Conservation (phyloP, 352 stramenopile genomes). For the Globisporangium nodosum region DNA sequence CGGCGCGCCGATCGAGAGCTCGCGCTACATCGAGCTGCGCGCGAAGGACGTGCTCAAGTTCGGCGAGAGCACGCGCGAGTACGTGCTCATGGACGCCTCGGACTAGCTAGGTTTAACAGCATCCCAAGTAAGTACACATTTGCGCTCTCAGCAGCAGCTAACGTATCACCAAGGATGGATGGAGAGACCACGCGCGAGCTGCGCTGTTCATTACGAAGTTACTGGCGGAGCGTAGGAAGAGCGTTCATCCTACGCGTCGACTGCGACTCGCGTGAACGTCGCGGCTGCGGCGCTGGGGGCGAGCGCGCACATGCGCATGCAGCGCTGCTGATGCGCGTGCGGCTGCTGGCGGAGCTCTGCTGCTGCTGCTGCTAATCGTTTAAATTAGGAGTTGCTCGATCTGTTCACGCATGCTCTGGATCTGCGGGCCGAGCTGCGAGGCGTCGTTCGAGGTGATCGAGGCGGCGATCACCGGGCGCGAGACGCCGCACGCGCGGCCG, state of each 20-base stretch:
- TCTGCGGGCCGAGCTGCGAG: conserved; percentile 98
- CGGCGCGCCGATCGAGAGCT: conserved; percentile 88
- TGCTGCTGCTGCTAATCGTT: conserved; percentile 26
- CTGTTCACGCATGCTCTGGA: conserved; percentile 99
- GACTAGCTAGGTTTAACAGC: neutral
- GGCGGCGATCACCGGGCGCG: conserved; percentile 97
- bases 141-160: neutral
- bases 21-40: conserved; percentile 96
- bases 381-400: conserved; percentile 99
- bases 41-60: conserved; percentile 96
- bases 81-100: conserved; percentile 90
- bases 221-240: neutral
- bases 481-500: conserved; percentile 98
- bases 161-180: no score
- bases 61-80: conserved; percentile 95
- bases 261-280: neutral
- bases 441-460: conserved; percentile 99
- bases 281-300: neutral
- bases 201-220: conserved; percentile 3
- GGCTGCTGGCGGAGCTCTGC: neutral
- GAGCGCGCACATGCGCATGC: neutral
- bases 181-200: neutral
- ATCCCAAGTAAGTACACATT: neutral
- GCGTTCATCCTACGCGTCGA: neutral
- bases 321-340: no score